Conservation (phyloP, 129 eudicot genomes). For the Chrysanthemum lavandulifolium region DNA sequence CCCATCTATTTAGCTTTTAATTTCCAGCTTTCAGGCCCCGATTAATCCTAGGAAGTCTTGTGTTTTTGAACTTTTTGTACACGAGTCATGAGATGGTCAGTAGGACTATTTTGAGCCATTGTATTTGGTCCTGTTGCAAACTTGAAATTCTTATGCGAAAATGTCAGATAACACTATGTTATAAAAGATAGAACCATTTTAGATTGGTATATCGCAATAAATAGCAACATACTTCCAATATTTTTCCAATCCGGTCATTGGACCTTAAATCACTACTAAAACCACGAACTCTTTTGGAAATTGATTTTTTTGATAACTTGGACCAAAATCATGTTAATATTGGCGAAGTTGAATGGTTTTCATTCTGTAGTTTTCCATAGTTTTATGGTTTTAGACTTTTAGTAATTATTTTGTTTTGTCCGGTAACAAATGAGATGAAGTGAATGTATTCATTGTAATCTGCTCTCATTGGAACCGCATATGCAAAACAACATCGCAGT, state of each 20-base stretch:
- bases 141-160: not conserved
- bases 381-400: not conserved
- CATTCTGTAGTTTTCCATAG: not conserved
- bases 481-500: too few species aligned
- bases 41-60: not conserved
- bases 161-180: not conserved
- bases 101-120: not conserved
- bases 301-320: not conserved
- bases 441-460: not conserved
- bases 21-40: not conserved
- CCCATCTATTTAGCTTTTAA: not conserved
- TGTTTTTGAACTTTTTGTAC: slow-evolving; percentile 3
- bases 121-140: not conserved
- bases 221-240: not conserved
- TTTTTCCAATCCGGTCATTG: slow-evolving; percentile 2
- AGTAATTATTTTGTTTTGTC: not conserved
- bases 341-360: not conserved
- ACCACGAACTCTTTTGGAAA: not conserved
- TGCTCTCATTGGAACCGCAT: not conserved
- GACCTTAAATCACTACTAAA: not conserved
- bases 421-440: not conserved
- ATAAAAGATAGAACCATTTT: not conserved
- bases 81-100: not conserved
- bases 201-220: not conserved
- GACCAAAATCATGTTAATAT: not conserved